Evolutionary conservation across 345 rosid species (phyloP), one percentile per base, ranked within the genome.

Genomic region (Eucalyptus pumila): DNA sequence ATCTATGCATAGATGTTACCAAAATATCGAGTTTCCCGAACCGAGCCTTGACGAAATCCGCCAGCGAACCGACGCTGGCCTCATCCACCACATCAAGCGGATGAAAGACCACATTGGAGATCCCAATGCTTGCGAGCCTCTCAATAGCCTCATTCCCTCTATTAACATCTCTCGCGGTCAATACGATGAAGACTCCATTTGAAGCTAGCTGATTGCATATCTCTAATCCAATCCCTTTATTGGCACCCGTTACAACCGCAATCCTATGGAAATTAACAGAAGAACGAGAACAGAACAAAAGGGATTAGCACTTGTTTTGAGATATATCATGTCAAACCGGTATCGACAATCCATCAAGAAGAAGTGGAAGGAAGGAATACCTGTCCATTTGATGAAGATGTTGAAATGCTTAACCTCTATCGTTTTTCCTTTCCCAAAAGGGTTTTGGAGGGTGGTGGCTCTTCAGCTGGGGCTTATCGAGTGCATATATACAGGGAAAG

Each of bases 181-280:
- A 87, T 23, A 91, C 45, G 4, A 91, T 85, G 7, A 30, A 47
- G 37, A 91, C 58, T 16, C 87, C 89, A 51, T 89, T 86, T 10
- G 88, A 87, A 21, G 92, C 80, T 37, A 89, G 52, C 54, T 89
- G 89, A 65, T 87, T 89, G 60, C 76, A 51, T 50, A 87, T 91
- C 88, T 89, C 90, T 32, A 89, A 47, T 17, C 92, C 92, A 52
- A 91, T 44, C 62, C 92, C 90, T 67, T 90, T 90, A 58, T 90
- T 90, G 8, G 51, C 92, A 17, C 92, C 92, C 2, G 92, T 90
- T 34, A 90, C 90, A 14, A 83, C 92, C 13, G 92, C 92, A 45
- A 89, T 34, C 88, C 90, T 89, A 49, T 21, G 40, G 52, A 47
- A 37, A 69, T 69, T 32, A 69, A 69, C 80, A 34, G 42, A 69